Conservation (phyloP, 2,329 filamentous ascomycete genomes). For the Zymoseptoria tritici region DNA sequence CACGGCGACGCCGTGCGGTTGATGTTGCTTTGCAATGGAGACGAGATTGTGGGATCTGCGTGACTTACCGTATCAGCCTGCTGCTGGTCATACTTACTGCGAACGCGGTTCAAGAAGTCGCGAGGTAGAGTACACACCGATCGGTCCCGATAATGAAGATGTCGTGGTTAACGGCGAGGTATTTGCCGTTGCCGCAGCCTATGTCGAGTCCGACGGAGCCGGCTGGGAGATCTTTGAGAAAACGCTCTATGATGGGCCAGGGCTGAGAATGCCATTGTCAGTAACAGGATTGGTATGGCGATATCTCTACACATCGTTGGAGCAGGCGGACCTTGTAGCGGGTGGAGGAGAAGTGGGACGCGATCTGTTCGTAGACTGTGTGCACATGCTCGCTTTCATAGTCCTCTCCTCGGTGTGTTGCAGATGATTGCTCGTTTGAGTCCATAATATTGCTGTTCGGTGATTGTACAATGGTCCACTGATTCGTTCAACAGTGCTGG, state of each 20-base stretch:
- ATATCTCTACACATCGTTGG: not conserved
- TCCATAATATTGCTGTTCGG: not conserved
- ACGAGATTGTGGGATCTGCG: conserved; percentile 52
- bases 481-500: too few species aligned
- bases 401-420: conserved; percentile 34
- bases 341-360: conserved; percentile 74
- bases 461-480: not conserved
- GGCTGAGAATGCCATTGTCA: conserved; percentile 45
- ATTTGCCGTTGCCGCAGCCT: conserved; percentile 96
- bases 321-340: conserved; percentile 53
- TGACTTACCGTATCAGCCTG: conserved; percentile 14
- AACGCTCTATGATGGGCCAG: conserved; percentile 83
- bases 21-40: conserved; percentile 49
- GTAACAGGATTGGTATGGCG: conserved; percentile 39
- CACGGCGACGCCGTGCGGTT: conserved; percentile 62
- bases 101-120: not conserved
- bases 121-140: conserved; percentile 47
- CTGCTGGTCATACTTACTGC: not conserved
- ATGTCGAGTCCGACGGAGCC: conserved; percentile 82
- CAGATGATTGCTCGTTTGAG: not conserved
- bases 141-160: conserved; percentile 81
- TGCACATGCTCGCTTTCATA: conserved; percentile 90
- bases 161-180: conserved; percentile 68
- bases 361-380: conserved; percentile 80
- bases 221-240: conserved; percentile 57